Evolutionary conservation across 768 basidiomycete genomes (phyloP).

Genomic region (Amanita rubescens): DNA sequence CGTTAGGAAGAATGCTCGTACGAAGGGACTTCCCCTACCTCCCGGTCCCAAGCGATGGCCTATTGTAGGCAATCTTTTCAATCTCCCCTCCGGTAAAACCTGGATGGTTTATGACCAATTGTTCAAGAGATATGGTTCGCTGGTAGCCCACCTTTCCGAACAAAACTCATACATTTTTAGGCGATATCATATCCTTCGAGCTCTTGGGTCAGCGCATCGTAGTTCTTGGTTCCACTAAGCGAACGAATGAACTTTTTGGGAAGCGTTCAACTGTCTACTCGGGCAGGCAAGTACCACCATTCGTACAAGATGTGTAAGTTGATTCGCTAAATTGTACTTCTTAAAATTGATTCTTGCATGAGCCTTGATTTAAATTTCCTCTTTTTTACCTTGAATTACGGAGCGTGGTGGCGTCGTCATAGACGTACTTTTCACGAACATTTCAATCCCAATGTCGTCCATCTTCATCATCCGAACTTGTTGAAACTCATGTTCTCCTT

Average conservation of each 20-base stretch:
- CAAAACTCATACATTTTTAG: background rate
- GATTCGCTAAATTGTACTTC: background rate
- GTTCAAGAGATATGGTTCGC: constrained; percentile 15
- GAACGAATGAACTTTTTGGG: constrained; percentile 11
- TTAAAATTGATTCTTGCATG: background rate
- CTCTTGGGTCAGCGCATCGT: constrained; percentile 9
- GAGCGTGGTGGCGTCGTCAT: background rate
- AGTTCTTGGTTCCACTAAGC: constrained; percentile 5
- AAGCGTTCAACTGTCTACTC: constrained; percentile 12
- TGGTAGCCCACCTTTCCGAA: background rate
- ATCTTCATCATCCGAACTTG: background rate
- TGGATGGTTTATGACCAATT: constrained; percentile 17
- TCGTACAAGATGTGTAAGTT: constrained; percentile 10
- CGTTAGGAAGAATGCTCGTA: background rate
- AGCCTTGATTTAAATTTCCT: background rate
- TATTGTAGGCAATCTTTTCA: constrained; percentile 15
- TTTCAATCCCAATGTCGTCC: background rate
- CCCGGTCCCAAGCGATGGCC: constrained; percentile 16
- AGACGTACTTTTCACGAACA: background rate
- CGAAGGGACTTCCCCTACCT: constrained; percentile 11
- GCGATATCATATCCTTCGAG: constrained; percentile 13
- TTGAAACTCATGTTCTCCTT: background rate
- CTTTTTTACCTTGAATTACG: background rate
- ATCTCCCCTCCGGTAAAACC: constrained; percentile 13
- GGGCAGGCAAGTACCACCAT: constrained; percentile 2